Percentiles rank a stretch among this genome's conserved stretches.
These are phyloP conservation scores for Ustilago xerochloae DNA, from an alignment of 1,284 basidiomycete genomes.

Conservation along the genomic window DNA sequence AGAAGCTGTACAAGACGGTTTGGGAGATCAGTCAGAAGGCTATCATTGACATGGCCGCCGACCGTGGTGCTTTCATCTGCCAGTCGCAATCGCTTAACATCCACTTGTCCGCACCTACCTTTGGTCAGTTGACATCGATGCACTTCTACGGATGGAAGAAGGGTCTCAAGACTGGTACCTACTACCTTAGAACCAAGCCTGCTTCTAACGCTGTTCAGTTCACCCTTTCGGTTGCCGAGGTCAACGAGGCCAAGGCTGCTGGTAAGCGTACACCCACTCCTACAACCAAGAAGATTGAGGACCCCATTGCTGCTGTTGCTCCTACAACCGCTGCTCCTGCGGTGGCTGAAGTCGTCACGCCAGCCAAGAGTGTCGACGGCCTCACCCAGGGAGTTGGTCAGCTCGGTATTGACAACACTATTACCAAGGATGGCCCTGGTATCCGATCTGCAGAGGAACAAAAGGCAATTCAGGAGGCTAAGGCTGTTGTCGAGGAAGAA, in stretches of 20 bases:
- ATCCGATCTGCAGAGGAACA: slow-evolving; percentile 27
- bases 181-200: slow-evolving; percentile 92
- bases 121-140: slow-evolving; percentile 89
- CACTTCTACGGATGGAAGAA: slow-evolving; percentile 99
- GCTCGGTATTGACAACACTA: slow-evolving; percentile 62
- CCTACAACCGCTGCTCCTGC: slow-evolving; percentile 7
- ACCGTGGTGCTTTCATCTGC: slow-evolving; percentile 98
- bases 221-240: slow-evolving; percentile 83
- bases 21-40: slow-evolving; percentile 99
- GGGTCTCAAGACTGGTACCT: slow-evolving; percentile 88
- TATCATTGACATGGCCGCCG: slow-evolving; percentile 95
- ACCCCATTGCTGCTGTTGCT: slow-evolving; percentile 2
- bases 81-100: slow-evolving; percentile 86
- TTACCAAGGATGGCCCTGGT: slow-evolving; percentile 62
- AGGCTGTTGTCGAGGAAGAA: slow-evolving; percentile 73
- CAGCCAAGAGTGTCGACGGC: slow-evolving; percentile 1
- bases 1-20: slow-evolving; percentile 97
- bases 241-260: slow-evolving; percentile 75
- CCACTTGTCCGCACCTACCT: slow-evolving; percentile 89
- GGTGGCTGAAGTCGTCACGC: slow-evolving; percentile 9
- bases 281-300: slow-evolving; percentile 21
- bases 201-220: slow-evolving; percentile 97
- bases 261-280: slow-evolving; percentile 69
- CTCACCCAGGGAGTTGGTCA: slow-evolving; percentile 54
- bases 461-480: slow-evolving; percentile 68